Conservation (phyloP, 2,329 filamentous ascomycete genomes). For the Cadophora gregata region DNA sequence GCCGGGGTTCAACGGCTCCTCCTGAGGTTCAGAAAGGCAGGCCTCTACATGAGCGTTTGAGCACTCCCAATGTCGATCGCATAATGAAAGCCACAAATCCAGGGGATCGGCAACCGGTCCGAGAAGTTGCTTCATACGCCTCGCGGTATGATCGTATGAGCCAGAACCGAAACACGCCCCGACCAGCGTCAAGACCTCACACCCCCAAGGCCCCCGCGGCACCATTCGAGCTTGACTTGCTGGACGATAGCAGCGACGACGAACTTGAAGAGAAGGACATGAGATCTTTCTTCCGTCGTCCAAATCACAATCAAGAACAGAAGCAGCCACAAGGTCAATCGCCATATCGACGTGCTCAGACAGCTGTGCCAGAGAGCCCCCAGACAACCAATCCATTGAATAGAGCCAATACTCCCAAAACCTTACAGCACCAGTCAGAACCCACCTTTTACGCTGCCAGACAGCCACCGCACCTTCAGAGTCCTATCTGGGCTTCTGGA, state of each 20-base stretch:
- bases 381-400: no score
- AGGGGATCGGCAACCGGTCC: no score
- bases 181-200: neutral
- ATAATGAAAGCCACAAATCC: neutral
- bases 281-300: neutral
- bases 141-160: neutral
- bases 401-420: neutral
- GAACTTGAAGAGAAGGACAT: neutral
- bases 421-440: neutral
- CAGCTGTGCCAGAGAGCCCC: neutral
- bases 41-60: neutral
- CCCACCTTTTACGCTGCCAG: neutral
- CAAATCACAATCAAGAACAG: neutral
- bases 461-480: neutral
- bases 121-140: neutral
- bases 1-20: neutral
- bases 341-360: neutral
- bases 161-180: neutral
- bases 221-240: neutral
- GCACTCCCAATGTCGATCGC: neutral
- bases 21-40: neutral
- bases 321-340: neutral
- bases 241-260: neutral
- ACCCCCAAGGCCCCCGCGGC: neutral
- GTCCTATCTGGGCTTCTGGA: slow-evolving; percentile 10